These are phyloP conservation scores for Trichoderma harzianum DNA, from an alignment of 2,329 filamentous ascomycete genomes.

Conservation along the genomic window DNA sequence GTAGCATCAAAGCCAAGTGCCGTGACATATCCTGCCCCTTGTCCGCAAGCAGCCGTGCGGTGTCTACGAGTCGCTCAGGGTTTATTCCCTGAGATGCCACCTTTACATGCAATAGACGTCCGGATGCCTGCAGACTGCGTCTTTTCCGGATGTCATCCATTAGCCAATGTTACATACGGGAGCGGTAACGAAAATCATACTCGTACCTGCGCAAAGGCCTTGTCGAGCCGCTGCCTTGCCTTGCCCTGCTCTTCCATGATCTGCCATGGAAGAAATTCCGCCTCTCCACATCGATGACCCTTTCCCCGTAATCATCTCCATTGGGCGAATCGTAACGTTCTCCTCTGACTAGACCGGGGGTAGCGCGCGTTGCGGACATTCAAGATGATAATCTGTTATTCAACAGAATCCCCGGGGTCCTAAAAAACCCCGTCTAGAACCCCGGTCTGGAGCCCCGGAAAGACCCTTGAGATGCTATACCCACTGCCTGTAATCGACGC, in stretches of 20 bases:
- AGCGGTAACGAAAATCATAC: neutral
- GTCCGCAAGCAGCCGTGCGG: neutral
- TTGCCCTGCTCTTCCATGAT: neutral
- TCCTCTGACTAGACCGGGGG: neutral
- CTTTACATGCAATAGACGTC: neutral
- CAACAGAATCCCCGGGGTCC: neutral
- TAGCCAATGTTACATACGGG: neutral
- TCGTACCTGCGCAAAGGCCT: neutral
- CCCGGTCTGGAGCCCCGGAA: constrained; percentile 11
- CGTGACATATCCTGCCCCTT: constrained; percentile 8
- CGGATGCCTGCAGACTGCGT: neutral
- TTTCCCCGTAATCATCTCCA: neutral
- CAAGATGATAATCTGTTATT: constrained; percentile 3
- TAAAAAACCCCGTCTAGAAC: neutral
- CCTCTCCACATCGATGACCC: neutral
- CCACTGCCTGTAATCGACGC: neutral
- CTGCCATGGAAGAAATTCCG: neutral
- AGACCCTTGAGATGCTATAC: neutral
- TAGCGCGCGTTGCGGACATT: neutral
- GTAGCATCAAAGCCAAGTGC: constrained; percentile 4
- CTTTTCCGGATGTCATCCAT: neutral
- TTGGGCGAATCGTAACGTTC: neutral
- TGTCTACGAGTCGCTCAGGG: neutral
- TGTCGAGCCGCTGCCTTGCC: neutral
- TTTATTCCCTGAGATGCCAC: neutral